Conservation (phyloP, 345 rosid genomes). For the Litchi chinensis region DNA sequence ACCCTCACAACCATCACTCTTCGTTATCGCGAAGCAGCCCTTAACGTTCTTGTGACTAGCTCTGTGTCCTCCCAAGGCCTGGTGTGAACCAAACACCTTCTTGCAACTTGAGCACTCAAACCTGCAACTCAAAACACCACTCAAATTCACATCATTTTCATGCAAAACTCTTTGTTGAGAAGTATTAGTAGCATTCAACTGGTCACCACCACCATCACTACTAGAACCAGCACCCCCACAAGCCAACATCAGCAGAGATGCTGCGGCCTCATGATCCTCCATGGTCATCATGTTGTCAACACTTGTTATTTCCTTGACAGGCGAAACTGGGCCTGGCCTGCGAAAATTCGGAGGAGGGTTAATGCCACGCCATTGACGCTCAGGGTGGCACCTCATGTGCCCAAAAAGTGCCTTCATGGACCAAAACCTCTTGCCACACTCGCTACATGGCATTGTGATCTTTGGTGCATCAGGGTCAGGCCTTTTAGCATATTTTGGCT, state of each 20-base stretch:
- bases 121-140: constrained; percentile 18
- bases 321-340: constrained; percentile 14
- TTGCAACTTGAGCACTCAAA: constrained; percentile 84
- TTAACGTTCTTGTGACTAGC: constrained; percentile 84
- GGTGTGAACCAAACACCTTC: constrained; percentile 84
- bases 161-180: constrained; percentile 7
- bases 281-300: constrained; percentile 36
- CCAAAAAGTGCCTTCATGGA: constrained; percentile 94
- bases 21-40: constrained; percentile 74
- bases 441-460: constrained; percentile 78
- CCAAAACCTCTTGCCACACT: constrained; percentile 91
- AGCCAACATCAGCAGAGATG: constrained; percentile 62
- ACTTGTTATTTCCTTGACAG: neutral
- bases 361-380: constrained; percentile 81
- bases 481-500: constrained; percentile 53
- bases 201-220: neutral
- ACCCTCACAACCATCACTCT: constrained; percentile 34
- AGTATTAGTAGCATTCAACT: neutral
- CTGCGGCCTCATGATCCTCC: constrained; percentile 76
- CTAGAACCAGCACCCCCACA: constrained; percentile 10
- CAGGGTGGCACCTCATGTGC: constrained; percentile 96
- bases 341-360: constrained; percentile 62
- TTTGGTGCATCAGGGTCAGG: constrained; percentile 77
- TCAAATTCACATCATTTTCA: constrained; percentile 20
- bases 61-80: constrained; percentile 88